Evolutionary conservation across 2,329 filamentous ascomycete genomes (phyloP).

Genomic region (Aspergillus hortae): DNA sequence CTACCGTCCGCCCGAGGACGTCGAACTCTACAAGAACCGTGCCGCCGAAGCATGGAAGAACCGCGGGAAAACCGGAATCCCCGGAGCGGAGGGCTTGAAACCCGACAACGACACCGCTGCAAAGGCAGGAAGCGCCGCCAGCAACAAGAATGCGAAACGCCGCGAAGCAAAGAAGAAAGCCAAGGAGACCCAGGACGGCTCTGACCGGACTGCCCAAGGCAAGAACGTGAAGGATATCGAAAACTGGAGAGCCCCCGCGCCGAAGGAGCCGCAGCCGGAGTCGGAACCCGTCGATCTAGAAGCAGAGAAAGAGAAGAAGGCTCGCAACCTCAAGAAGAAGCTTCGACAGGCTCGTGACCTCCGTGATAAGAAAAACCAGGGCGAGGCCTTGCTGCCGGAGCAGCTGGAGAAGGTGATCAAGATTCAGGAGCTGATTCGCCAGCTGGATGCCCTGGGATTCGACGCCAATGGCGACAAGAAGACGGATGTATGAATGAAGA

Average conservation of each 20-base stretch:
- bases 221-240: constrained; percentile 27
- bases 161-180: constrained; percentile 64
- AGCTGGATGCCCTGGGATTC: constrained; percentile 81
- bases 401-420: constrained; percentile 98
- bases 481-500: constrained; percentile 5
- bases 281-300: constrained; percentile 58
- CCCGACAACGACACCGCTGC: constrained; percentile 43
- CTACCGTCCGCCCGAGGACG: constrained; percentile 90
- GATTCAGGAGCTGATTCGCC: constrained; percentile 87
- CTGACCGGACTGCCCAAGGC: constrained; percentile 13
- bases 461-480: constrained; percentile 68
- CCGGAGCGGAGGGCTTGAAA: constrained; percentile 63
- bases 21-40: constrained; percentile 92
- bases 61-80: constrained; percentile 66
- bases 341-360: constrained; percentile 88
- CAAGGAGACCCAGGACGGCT: constrained; percentile 56
- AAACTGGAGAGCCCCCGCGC: constrained; percentile 30
- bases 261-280: constrained; percentile 17
- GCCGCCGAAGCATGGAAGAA: constrained; percentile 82
- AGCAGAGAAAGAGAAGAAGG: constrained; percentile 86
- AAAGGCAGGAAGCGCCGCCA: constrained; percentile 51
- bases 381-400: constrained; percentile 79
- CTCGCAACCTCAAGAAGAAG: constrained; percentile 88
- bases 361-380: constrained; percentile 84
- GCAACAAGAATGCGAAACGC: constrained; percentile 84